Evolutionary conservation across 2,329 filamentous ascomycete species (phyloP), one percentile per base, ranked within the genome.

Genomic region (Aspergillus jensenii): DNA sequence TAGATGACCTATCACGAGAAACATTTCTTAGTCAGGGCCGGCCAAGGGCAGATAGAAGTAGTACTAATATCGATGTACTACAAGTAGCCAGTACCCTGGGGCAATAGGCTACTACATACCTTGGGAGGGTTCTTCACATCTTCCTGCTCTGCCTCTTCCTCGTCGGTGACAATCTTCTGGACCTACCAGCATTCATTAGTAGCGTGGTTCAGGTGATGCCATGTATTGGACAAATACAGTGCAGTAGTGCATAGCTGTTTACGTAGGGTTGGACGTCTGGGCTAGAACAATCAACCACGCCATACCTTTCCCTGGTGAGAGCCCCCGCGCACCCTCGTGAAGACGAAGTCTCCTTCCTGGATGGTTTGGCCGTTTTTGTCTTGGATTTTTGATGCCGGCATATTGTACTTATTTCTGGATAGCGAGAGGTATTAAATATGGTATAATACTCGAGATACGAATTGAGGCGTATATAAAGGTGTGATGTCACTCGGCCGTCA

Each of bases 101-200:
- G 46, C 27, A 31, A 31, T 11, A 31, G 9, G 27, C 9, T 9
- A 9, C 27, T n/a, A 53, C 62, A 47, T 59, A 63, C 65, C 58
- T 71, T 66, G 2, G 66, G 65, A 23, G 66, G 67, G 49, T 66
- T 66, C 3, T 52, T 60, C 6, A 71, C 65, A 33, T 59, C 62
- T 52, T 69, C 66, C 21, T 66, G 55, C 11, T 53, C 51, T 17
- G 67, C 66, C 21, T 49, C 61, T 6, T 51, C 45, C 44, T 71
- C 49, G 50, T 70, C 61, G 25, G 52, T 64, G 45, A 69, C 62
- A 37, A 71, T 65, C 52, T 58, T 60, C 41, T 69, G 55, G 14
- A 67, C 64, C 64, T 68, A 33, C 14, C 27, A 8, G 27, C 9
- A 1, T 31, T 31, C 4, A 31, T 31, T 31, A 31, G 27, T 31